Evolutionary conservation across 2,329 filamentous ascomycete genomes (phyloP).

Genomic region (Trichoderma breve): DNA sequence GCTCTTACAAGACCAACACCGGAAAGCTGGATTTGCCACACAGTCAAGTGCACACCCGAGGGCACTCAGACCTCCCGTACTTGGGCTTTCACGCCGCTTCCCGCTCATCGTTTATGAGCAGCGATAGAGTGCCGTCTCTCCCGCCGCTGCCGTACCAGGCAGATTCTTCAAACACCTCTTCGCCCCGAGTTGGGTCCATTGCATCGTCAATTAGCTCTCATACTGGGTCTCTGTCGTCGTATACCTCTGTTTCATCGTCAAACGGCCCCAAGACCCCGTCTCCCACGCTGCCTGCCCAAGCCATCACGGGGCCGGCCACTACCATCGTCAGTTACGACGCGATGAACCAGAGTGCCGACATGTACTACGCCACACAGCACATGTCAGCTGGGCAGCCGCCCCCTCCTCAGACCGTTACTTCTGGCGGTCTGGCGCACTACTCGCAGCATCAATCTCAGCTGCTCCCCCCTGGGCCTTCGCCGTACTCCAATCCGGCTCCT

Average conservation of each 20-base stretch:
- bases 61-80: constrained; percentile 45
- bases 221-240: constrained; percentile 54
- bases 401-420: constrained; percentile 73
- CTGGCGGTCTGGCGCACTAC: constrained; percentile 72
- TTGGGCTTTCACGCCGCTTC: constrained; percentile 61
- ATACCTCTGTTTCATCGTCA: constrained; percentile 54
- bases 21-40: constrained; percentile 94
- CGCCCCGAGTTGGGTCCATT: constrained; percentile 74
- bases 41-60: constrained; percentile 27
- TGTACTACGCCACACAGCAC: constrained; percentile 75
- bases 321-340: constrained; percentile 39
- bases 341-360: constrained; percentile 85
- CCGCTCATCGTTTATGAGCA: constrained; percentile 61
- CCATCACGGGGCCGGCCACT: constrained; percentile 33
- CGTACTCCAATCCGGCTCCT: constrained; percentile 62
- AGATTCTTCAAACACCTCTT: constrained; percentile 69
- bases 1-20: constrained; percentile 49
- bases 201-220: constrained; percentile 56
- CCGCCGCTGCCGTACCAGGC: constrained; percentile 68
- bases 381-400: constrained; percentile 75
- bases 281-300: constrained; percentile 58
- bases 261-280: constrained; percentile 76
- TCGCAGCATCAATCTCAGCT: constrained; percentile 74
- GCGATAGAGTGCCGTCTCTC: constrained; percentile 70
- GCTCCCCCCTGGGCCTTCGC: constrained; percentile 67